Conservation (phyloP, 2,329 filamentous ascomycete species). For the Gremmenia infestans region DNA sequence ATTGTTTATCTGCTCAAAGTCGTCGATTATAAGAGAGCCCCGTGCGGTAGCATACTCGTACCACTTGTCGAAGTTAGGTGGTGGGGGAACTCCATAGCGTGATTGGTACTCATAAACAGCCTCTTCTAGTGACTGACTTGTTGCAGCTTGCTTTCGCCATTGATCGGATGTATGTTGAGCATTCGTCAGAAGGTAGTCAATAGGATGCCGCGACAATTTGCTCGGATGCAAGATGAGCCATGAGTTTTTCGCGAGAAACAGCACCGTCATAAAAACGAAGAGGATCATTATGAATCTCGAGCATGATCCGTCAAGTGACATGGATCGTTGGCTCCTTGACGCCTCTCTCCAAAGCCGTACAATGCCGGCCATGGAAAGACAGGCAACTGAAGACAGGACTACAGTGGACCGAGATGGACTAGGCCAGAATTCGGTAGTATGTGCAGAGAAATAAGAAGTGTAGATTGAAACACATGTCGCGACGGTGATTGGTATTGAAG, state of each 20-base stretch:
- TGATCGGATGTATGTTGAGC: not conserved
- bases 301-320: not conserved
- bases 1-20: constrained; percentile 31
- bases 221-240: not conserved
- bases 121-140: constrained; percentile 9
- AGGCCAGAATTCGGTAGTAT: not conserved
- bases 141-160: constrained; percentile 15
- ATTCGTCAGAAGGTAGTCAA: constrained; percentile 11
- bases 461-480: constrained; percentile 5
- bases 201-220: constrained; percentile 8
- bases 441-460: constrained; percentile 2
- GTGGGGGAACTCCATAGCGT: constrained; percentile 18
- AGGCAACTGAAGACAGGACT: not conserved
- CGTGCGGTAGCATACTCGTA: constrained; percentile 30
- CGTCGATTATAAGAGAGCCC: constrained; percentile 28
- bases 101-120: constrained; percentile 17
- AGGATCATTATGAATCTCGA: constrained; percentile 1
- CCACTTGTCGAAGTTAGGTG: constrained; percentile 28
- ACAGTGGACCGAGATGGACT: not conserved
- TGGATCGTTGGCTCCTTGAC: constrained; percentile 4
- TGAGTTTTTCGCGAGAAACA: not conserved
- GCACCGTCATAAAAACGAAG: not conserved
- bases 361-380: constrained; percentile 3
- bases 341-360: constrained; percentile 5
- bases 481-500: constrained; percentile 2